Evolutionary conservation across 1,284 basidiomycete genomes (phyloP).

Genomic region (Pseudozyma hubeiensis): DNA sequence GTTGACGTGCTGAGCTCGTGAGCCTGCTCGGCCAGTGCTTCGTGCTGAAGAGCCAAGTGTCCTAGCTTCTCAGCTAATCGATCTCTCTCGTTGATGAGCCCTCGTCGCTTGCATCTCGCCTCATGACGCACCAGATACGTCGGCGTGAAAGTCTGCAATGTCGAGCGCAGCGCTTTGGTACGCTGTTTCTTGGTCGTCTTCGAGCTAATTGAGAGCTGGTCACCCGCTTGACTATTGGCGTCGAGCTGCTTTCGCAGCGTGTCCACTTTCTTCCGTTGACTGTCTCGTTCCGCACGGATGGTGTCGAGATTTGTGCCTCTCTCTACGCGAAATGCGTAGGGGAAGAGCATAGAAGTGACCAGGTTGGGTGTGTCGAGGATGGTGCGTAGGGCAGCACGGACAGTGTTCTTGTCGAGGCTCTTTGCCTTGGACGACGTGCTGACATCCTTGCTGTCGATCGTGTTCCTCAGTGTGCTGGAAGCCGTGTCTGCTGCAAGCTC

Average conservation of each 20-base stretch:
- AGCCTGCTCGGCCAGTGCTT: constrained; percentile 24
- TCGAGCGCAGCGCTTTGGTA: constrained; percentile 30
- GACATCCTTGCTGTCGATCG: constrained; percentile 17
- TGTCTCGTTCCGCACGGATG: constrained; percentile 20
- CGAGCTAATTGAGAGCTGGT: constrained; percentile 16
- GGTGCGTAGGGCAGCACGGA: constrained; percentile 31
- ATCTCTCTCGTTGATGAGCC: constrained; percentile 44
- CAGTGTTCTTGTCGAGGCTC: constrained; percentile 22
- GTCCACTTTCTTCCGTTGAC: constrained; percentile 24
- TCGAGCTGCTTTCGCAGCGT: constrained; percentile 31
- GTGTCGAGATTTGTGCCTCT: constrained; percentile 30
- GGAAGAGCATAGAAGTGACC: constrained; percentile 56
- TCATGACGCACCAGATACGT: constrained; percentile 53
- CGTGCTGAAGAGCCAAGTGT: constrained; percentile 36
- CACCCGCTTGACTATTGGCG: constrained; percentile 19
- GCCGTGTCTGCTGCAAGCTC: constrained; percentile 43
- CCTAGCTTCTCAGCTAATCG: constrained; percentile 51
- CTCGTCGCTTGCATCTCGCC: constrained; percentile 51
- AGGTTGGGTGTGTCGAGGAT: constrained; percentile 52
- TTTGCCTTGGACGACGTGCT: constrained; percentile 17
- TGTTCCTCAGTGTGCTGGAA: constrained; percentile 25
- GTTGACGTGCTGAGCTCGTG: constrained; percentile 19
- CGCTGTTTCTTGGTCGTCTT: constrained; percentile 32
- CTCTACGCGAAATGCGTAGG: constrained; percentile 39
- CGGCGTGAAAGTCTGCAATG: constrained; percentile 35